Conservation (phyloP, 129 eudicot genomes). For the Tagetes patula region DNA sequence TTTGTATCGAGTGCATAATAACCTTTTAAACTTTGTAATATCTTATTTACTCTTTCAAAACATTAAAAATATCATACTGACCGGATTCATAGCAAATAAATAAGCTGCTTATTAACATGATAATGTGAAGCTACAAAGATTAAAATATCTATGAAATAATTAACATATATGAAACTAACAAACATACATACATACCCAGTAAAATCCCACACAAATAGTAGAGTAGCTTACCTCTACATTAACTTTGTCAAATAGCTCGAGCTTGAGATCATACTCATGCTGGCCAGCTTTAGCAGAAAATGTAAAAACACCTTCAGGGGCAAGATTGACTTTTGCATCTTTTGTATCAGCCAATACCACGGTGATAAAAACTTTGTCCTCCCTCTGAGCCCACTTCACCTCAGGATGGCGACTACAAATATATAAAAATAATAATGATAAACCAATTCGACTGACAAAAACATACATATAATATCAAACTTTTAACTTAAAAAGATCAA, state of each 20-base stretch:
- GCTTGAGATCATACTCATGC: constrained; percentile 59
- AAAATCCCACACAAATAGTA: too few relatives aligned
- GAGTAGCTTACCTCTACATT: constrained; percentile 66
- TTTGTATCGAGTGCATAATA: too few relatives aligned
- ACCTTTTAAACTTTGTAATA: neutral
- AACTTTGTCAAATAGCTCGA: constrained; percentile 79
- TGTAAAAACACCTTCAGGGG: constrained; percentile 76
- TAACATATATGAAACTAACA: neutral
- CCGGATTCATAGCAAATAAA: neutral
- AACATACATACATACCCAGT: too few relatives aligned
- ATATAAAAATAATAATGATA: neutral
- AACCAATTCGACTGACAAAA: neutral
- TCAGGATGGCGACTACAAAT: constrained; percentile 79
- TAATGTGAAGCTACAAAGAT: neutral
- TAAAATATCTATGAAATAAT: neutral
- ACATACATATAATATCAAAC: neutral
- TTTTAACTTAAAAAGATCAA: neutral
- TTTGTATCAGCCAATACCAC: constrained; percentile 81
- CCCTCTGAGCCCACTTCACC: constrained; percentile 95
- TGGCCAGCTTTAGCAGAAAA: constrained; percentile 74
- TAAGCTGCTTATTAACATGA: neutral
- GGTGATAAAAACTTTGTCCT: constrained; percentile 71
- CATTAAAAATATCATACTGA: too few relatives aligned
- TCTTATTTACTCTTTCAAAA: neutral
- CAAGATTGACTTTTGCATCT: constrained; percentile 76